Conservation (phyloP, 1,139 yeast species). For the Yamadazyma aaseri region DNA sequence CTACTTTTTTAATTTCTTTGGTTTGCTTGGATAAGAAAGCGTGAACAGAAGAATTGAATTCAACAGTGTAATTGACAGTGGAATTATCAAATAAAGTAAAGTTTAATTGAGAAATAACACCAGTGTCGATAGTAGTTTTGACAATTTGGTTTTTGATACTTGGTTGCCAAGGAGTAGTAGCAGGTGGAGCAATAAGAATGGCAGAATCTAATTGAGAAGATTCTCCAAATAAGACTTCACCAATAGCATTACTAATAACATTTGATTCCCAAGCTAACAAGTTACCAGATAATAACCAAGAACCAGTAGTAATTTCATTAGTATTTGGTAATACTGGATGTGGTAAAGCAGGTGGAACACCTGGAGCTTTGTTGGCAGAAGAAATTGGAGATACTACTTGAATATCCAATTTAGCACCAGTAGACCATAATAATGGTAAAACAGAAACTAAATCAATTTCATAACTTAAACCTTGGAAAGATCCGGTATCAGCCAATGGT, state of each 20-base stretch:
- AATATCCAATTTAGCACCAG: conserved; percentile 18
- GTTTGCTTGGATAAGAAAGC: conserved; percentile 15
- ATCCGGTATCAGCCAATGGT: conserved; percentile 27
- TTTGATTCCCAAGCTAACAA: conserved; percentile 18
- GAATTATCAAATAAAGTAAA: conserved; percentile 15
- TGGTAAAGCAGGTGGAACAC: conserved; percentile 14
- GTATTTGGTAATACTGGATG: conserved; percentile 15
- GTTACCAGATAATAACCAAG: conserved; percentile 19
- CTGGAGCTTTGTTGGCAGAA: conserved; percentile 16
- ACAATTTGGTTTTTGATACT: conserved; percentile 15
- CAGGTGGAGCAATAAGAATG: conserved; percentile 17
- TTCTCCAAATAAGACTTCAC: conserved; percentile 9
- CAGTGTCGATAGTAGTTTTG: conserved; percentile 11
- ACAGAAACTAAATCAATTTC: conserved; percentile 26
- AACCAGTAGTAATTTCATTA: conserved; percentile 10
- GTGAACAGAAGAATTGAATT: conserved; percentile 13
- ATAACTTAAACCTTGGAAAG: conserved; percentile 26
- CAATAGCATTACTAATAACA: conserved; percentile 10
- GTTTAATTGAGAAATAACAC: conserved; percentile 15
- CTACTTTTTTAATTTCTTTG: conserved; percentile 13
- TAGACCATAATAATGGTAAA: conserved; percentile 31
- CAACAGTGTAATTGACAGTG: conserved; percentile 12
- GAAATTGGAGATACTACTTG: conserved; percentile 22
- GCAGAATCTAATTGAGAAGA: conserved; percentile 15
- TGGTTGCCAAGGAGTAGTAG: conserved; percentile 17